Evolutionary conservation across 768 basidiomycete species (phyloP).

Genomic region (Pleurotus platypus): DNA sequence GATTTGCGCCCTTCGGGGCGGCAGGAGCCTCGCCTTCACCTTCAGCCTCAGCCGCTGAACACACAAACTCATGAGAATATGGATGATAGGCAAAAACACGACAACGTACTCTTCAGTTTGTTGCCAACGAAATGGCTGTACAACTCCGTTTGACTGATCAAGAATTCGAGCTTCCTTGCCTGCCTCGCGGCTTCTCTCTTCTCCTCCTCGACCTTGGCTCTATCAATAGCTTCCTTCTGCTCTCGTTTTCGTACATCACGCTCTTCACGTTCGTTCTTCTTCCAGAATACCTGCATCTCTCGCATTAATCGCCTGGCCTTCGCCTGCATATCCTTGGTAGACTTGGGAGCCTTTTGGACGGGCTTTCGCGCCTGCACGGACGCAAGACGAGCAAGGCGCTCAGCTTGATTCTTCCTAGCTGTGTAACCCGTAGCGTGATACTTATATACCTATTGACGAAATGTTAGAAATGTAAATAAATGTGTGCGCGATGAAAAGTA

Average conservation of each 20-base stretch:
- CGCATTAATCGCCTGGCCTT: conserved; percentile 88
- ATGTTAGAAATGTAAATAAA: neutral
- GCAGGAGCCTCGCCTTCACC: conserved; percentile 42
- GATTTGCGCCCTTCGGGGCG: conserved; percentile 53
- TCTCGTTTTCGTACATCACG: conserved; percentile 88
- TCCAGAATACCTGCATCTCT: conserved; percentile 97
- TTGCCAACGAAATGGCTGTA: conserved; percentile 99
- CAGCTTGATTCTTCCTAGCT: conserved; percentile 63
- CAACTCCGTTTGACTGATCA: conserved; percentile 97
- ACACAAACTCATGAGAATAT: neutral
- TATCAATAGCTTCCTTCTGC: conserved; percentile 90
- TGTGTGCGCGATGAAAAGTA: conserved; percentile 20
- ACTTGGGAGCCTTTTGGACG: conserved; percentile 64
- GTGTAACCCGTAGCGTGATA: conserved; percentile 66
- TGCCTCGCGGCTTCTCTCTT: conserved; percentile 91
- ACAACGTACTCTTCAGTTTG: conserved; percentile 79
- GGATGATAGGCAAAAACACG: too few relatives aligned
- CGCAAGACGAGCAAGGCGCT: conserved; percentile 72
- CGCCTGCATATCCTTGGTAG: conserved; percentile 77
- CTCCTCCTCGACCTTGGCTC: conserved; percentile 87
- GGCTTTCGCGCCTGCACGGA: conserved; percentile 78
- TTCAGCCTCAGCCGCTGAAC: conserved; percentile 72
- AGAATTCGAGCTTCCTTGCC: conserved; percentile 94
- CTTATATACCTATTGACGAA: conserved; percentile 64
- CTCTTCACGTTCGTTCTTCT: conserved; percentile 97